Percentiles rank a stretch among this genome's conserved stretches.
Evolutionary conservation across 495 filamentous ascomycete species (phyloP).

Genomic region (Aspergillus ostianus): DNA sequence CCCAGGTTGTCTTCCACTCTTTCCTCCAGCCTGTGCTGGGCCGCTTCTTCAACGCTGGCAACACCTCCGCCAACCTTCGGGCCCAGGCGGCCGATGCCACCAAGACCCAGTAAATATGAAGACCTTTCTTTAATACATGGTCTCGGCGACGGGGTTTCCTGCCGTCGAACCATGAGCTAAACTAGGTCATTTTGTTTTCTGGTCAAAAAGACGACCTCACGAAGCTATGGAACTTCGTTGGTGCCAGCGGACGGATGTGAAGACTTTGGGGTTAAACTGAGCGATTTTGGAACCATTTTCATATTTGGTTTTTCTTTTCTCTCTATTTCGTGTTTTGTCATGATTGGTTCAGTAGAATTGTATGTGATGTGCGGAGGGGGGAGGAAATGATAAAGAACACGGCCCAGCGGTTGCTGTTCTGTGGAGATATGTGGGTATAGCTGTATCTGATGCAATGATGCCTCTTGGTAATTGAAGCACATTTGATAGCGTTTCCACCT

Average conservation of each 20-base stretch:
- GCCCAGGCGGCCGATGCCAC: conserved; percentile 79
- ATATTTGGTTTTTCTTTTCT: conserved; percentile 4
- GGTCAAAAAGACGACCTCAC: conserved; percentile 2
- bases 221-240: conserved; percentile 14
- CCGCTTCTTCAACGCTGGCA: conserved; percentile 79
- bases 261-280: conserved; percentile 1
- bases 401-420: conserved; percentile 5
- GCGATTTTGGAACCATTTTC: conserved; percentile 6
- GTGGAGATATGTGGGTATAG: conserved; percentile 14
- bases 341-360: conserved; percentile 23
- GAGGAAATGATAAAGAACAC: background rate
- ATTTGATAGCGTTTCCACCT: background rate
- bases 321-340: conserved; percentile 13
- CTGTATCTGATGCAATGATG: conserved; percentile 22
- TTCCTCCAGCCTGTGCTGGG: conserved; percentile 88
- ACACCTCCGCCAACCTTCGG: conserved; percentile 84
- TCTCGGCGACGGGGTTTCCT: background rate
- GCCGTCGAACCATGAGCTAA: background rate
- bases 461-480: conserved; percentile 13
- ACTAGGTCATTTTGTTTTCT: conserved; percentile 7
- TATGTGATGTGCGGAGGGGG: conserved; percentile 8
- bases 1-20: conserved; percentile 93
- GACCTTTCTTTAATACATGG: conserved; percentile 10
- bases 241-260: conserved; percentile 10
- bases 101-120: conserved; percentile 43